Conservation (phyloP, 352 stramenopile genomes). For the Globisporangium radiosum region DNA sequence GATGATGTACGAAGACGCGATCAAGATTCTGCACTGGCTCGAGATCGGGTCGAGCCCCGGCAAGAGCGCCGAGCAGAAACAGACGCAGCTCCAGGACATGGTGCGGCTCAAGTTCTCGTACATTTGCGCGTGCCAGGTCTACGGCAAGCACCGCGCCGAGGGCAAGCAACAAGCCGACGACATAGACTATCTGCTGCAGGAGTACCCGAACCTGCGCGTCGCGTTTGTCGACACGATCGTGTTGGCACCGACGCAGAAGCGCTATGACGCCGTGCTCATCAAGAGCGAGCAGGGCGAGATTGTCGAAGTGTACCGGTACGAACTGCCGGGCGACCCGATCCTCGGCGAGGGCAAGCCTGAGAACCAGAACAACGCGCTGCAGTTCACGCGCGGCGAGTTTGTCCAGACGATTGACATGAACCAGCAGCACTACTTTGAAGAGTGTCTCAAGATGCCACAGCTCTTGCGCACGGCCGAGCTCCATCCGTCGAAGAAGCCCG, state of each 20-base stretch:
- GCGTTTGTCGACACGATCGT: constrained; percentile 77
- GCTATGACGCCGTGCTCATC: constrained; percentile 69
- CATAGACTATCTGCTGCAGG: constrained; percentile 74
- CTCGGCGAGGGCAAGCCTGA: constrained; percentile 79
- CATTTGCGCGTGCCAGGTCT: constrained; percentile 81
- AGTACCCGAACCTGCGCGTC: constrained; percentile 81
- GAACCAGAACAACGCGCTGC: constrained; percentile 81
- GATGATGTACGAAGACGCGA: constrained; percentile 85
- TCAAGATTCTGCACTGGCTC: constrained; percentile 84
- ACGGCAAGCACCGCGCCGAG: constrained; percentile 67
- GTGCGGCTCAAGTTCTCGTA: constrained; percentile 85
- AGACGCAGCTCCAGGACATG: constrained; percentile 76
- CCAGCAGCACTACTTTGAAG: constrained; percentile 84
- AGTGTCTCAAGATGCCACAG: constrained; percentile 83
- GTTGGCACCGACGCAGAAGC: constrained; percentile 25
- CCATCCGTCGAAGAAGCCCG: constrained; percentile 58
- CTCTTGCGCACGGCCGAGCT: constrained; percentile 64
- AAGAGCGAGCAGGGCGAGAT: constrained; percentile 73
- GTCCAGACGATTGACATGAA: constrained; percentile 89
- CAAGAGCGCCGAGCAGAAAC: constrained; percentile 70
- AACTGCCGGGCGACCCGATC: constrained; percentile 76
- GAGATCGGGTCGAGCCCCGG: constrained; percentile 69
- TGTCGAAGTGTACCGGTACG: constrained; percentile 75
- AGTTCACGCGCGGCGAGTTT: constrained; percentile 79
- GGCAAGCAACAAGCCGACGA: constrained; percentile 66